Base-by-base conservation (phyloP, 2,329 filamentous ascomycete species). In the Microdochium bolleyi region DNA sequence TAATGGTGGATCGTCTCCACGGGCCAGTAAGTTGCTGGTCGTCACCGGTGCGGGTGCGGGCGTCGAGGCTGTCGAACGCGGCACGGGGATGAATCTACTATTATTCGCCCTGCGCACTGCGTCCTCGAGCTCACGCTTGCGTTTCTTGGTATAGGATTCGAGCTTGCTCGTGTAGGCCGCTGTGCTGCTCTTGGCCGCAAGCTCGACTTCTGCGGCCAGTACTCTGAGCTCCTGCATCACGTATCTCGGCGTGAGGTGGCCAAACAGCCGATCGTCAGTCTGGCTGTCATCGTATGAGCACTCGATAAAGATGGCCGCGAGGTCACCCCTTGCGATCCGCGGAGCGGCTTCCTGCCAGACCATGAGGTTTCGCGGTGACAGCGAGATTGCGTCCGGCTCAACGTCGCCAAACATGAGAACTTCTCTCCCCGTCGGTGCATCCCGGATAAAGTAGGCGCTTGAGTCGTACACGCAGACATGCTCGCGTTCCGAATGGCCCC, bases 401-500 rank as follows among this genome's bases (percentile, higher is more conserved):
- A 97, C 89, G 59, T 99, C 94, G 19, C 94, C 94, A 65, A 96
- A 97, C 49, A 99, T 88, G 55, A 99, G 80, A 2, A 97, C 82
- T 69, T 99, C 92, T 30, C 80, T 79, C 1, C 82, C 80, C 0
- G 83, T 87, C 1, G 72, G 66, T 32, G 85, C 75, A 55, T 94
- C 88, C 37, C 89, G 87, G 58, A 99, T 88, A 68, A 99, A 97
- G 69, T 92, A 97, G 0, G 90, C 92, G 19, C 91, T 94, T 57
- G 89, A 95, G 66, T 96, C 90, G 55, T 89, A 87, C 1, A 91
- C 87, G 60, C 86, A 91, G 32, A 78, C 63, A 19, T 70, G 73
- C 53, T 83, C 78, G 50, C 66, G 68, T n/a, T 68, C 65, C 37
- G 63, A 58, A 24, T 25, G 46, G 16, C 19, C 53, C 10, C 24